These are phyloP conservation scores for Phytophthora pisi DNA, from an alignment of 352 stramenopile genomes.

Conservation along the genomic window DNA sequence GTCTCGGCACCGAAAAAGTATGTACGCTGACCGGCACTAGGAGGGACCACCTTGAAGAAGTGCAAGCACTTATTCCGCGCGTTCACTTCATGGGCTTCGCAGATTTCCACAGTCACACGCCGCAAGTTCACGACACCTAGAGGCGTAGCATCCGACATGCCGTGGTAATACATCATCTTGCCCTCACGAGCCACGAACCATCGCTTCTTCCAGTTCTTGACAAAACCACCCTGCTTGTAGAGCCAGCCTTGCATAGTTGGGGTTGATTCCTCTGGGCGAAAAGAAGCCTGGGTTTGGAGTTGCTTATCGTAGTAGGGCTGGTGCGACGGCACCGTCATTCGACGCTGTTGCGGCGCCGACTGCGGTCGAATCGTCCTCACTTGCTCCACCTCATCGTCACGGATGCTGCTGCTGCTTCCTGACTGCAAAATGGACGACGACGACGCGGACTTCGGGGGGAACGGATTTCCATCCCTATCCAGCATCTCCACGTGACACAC, in stretches of 20 bases:
- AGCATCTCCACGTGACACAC: not conserved
- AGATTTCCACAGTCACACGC: slow-evolving; percentile 64
- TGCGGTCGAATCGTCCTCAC: slow-evolving; percentile 11
- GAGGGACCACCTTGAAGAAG: slow-evolving; percentile 77
- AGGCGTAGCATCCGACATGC: slow-evolving; percentile 59
- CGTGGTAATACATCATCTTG: slow-evolving; percentile 83
- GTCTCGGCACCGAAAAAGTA: slow-evolving; percentile 80
- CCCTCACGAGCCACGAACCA: slow-evolving; percentile 86
- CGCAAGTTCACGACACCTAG: slow-evolving; percentile 69
- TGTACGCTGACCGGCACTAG: slow-evolving; percentile 57
- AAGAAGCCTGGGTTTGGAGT: slow-evolving; percentile 25
- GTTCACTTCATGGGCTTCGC: slow-evolving; percentile 66
- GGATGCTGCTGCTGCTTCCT: slow-evolving; percentile 26
- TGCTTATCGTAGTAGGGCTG: slow-evolving; percentile 22
- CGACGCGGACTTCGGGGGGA: not conserved
- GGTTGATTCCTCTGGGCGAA: slow-evolving; percentile 26
- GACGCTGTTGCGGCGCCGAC: slow-evolving; percentile 29
- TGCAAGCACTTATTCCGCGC: slow-evolving; percentile 67
- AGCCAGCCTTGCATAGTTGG: slow-evolving; percentile 72
- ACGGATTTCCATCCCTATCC: slow-evolving; percentile 21
- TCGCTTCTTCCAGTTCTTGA: slow-evolving; percentile 87
- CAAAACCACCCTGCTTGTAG: slow-evolving; percentile 80
- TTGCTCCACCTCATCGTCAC: slow-evolving; percentile 28
- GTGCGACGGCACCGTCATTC: slow-evolving; percentile 34
- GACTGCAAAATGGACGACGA: slow-evolving; percentile 29